phyloP scores from a whole-genome alignment of 2,329 filamentous ascomycete genomes.

The Aspergillus neotritici region DNA sequence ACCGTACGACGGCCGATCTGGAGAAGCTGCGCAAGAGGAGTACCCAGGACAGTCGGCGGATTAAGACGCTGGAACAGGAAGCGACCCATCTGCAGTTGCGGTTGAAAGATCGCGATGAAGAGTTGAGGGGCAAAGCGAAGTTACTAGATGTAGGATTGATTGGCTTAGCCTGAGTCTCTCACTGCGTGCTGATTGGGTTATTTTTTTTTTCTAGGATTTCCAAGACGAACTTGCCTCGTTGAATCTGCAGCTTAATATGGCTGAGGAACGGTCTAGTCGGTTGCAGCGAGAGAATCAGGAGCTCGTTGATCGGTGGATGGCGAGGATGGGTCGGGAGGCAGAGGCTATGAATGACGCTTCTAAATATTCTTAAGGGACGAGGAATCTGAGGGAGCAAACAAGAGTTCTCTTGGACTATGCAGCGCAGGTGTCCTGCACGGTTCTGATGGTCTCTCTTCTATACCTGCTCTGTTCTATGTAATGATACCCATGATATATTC shows the following conservation, averaged over 20 bases:
- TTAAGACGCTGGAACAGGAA: slow-evolving; percentile 60
- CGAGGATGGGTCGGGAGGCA: slow-evolving; percentile 75
- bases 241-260: slow-evolving; percentile 81
- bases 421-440: neutral
- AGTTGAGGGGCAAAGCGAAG: slow-evolving; percentile 76
- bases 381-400: neutral
- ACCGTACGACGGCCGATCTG: slow-evolving; percentile 59
- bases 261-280: slow-evolving; percentile 67
- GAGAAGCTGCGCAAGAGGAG: slow-evolving; percentile 56
- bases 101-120: slow-evolving; percentile 76
- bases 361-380: slow-evolving; percentile 37
- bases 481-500: too few relatives aligned
- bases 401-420: too few relatives aligned
- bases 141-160: slow-evolving; percentile 59
- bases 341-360: slow-evolving; percentile 71
- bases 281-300: slow-evolving; percentile 80
- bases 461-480: too few relatives aligned
- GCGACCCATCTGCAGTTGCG: slow-evolving; percentile 58
- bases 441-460: too few relatives aligned
- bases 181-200: slow-evolving; percentile 6
- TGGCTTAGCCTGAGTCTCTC: neutral
- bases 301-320: slow-evolving; percentile 87
- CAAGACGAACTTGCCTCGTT: slow-evolving; percentile 90
- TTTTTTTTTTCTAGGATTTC: slow-evolving; percentile 61
- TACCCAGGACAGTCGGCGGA: slow-evolving; percentile 54